Percentiles rank a stretch among this genome's conserved stretches.
Evolutionary conservation across 2,329 filamentous ascomycete species (phyloP).

Genomic region (Pestalotiopsis sp.): DNA sequence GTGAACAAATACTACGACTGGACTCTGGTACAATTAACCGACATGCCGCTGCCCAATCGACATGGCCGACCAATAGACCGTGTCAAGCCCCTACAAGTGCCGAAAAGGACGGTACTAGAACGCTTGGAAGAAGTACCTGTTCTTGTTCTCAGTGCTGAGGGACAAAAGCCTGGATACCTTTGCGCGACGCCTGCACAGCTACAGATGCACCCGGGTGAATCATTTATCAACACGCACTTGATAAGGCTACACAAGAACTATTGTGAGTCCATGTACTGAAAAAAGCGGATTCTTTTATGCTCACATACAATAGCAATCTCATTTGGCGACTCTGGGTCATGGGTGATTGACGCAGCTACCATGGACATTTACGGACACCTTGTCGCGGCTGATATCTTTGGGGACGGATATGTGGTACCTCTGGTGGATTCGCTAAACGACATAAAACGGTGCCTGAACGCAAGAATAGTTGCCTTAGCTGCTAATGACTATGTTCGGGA

Average conservation of each 20-base stretch:
- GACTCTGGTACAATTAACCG: not conserved
- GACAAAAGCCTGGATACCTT: not conserved
- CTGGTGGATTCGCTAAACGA: not conserved
- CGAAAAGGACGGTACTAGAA: not conserved
- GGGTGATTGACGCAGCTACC: not conserved
- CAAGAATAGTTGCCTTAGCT: not conserved
- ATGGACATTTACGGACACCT: not conserved
- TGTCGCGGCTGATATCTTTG: not conserved
- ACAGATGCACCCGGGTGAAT: not conserved
- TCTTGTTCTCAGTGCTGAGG: not conserved
- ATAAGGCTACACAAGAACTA: not conserved
- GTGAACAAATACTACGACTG: not conserved
- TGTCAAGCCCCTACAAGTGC: not conserved
- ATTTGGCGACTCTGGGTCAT: not conserved
- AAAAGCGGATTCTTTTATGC: accelerated
- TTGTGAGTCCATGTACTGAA: not conserved
- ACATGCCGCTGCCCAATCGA: not conserved
- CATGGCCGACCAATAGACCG: not conserved
- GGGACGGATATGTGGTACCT: not conserved
- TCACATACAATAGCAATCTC: not conserved
- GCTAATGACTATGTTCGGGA: accelerated
- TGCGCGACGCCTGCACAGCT: not conserved
- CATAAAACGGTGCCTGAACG: not conserved
- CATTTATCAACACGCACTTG: not conserved
- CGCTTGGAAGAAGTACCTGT: not conserved